These are phyloP conservation scores for Cyclaneusma minus DNA, from an alignment of 2,329 filamentous ascomycete genomes.

Conservation along the genomic window DNA sequence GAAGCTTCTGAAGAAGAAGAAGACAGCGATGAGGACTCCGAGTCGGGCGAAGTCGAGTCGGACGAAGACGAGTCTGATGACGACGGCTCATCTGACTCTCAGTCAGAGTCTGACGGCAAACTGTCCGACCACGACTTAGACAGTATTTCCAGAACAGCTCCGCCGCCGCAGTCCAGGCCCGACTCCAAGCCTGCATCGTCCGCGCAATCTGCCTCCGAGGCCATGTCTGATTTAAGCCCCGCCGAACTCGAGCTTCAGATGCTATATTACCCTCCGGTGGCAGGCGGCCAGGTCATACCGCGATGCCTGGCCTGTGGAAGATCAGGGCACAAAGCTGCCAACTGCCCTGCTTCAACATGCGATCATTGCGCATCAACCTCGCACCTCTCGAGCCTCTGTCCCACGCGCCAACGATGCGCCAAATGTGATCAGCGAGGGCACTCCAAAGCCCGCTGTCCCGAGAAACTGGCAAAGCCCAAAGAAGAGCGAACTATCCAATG, in stretches of 20 bases:
- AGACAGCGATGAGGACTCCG: slow-evolving; percentile 3
- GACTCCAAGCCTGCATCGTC: too few relatives aligned
- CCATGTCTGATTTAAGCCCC: too few relatives aligned
- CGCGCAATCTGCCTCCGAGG: slow-evolving; percentile 23
- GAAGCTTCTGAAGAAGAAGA: slow-evolving; percentile 12
- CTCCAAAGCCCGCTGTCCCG: slow-evolving; percentile 29
- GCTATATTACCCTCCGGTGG: slow-evolving; percentile 35
- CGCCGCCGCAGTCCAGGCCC: too few relatives aligned
- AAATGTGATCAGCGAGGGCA: slow-evolving; percentile 53
- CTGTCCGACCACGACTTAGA: neutral
- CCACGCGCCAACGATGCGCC: slow-evolving; percentile 31
- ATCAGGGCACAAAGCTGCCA: slow-evolving; percentile 26
- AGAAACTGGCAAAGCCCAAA: slow-evolving; percentile 36
- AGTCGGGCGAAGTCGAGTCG: neutral
- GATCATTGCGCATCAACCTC: slow-evolving; percentile 27
- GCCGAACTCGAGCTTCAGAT: slow-evolving; percentile 21
- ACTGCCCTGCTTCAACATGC: slow-evolving; percentile 32
- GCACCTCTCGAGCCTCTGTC: slow-evolving; percentile 36
- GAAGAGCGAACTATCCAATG: slow-evolving; percentile 42
- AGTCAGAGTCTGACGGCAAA: neutral
- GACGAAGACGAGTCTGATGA: slow-evolving; percentile 1
- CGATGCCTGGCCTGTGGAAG: slow-evolving; percentile 36
- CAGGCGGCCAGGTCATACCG: slow-evolving; percentile 22
- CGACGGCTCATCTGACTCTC: slow-evolving; percentile 1
- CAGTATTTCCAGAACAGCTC: neutral